Evolutionary conservation across 306 rosid genomes (phyloP), one percentile per base, ranked within the genome.

Genomic region (Trifolium fragiferum): DNA sequence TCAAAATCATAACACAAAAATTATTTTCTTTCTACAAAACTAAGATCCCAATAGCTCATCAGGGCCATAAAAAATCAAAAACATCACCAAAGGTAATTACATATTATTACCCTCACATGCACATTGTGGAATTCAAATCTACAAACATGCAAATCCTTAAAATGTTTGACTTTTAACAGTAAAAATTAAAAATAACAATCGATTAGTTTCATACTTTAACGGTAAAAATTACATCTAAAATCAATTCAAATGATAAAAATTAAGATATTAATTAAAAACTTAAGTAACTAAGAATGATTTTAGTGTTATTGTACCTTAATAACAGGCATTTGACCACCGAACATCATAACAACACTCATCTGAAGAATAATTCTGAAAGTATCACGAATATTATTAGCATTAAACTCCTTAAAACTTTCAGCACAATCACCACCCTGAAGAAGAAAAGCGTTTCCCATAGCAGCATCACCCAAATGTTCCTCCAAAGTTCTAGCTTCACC

Each of bases 301-400:
- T 30, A 6, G 33, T 30, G 33, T 30, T 12, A 1, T 50, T 50
- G n/a, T 58, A 66, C 98, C 98, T 94, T 94, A 35, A 94, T 83
- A 33, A 94, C 92, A 1, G 98, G 98, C 96, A 94, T 74, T 88
- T 94, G 98, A 10, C 98, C 97, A 10, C 98, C 98, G 53, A 94
- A 94, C 98, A 91, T 94, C 81, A 88, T 61, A 35, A 94, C 98
- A 18, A 80, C 98, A 32, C 98, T 86, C 98, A 94, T 94, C 83
- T 94, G 98, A 33, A 94, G 97, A 54, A 94, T 76, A 23, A 94
- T 86, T 20, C 97, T 73, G 87, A 94, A 88, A 27, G 98, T 94
- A 76, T 94, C 98, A 75, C 98, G 92, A 59, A 91, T 94, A 79
- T 94, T 94, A 27, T 88, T 87, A 64, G 95, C 98, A 81, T 94